A percentile compares a stretch with the other conserved stretches of the same genome.
Conservation (phyloP, 345 rosid species). For the Acer negundo region DNA sequence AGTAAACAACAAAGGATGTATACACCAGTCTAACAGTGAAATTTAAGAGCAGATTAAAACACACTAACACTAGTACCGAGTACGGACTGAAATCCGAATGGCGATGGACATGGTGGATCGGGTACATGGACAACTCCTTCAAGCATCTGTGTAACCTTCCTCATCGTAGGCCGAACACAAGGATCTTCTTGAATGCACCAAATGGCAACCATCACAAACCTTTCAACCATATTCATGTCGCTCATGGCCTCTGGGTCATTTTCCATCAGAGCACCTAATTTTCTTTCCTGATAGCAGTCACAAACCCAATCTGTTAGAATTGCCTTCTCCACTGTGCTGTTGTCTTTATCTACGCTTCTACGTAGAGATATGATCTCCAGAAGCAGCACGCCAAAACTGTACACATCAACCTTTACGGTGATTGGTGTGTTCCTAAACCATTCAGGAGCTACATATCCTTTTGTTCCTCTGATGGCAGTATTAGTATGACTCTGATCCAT, state of each 20-base stretch:
- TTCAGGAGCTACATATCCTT: conserved; percentile 40
- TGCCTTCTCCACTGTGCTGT: conserved; percentile 33
- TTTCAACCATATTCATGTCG: conserved; percentile 18
- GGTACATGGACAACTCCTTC: conserved; percentile 43
- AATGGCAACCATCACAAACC: conserved; percentile 38
- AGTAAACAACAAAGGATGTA: too few relatives aligned
- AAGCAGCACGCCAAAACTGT: conserved; percentile 36
- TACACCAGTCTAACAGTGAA: neutral
- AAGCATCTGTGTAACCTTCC: conserved; percentile 49
- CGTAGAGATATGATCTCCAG: conserved; percentile 34
- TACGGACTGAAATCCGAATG: neutral
- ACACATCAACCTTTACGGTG: conserved; percentile 31
- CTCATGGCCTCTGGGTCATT: conserved; percentile 20
- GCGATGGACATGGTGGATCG: conserved; percentile 28
- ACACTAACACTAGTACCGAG: neutral
- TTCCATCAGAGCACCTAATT: conserved; percentile 30
- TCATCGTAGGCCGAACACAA: conserved; percentile 45
- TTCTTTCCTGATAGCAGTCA: conserved; percentile 41
- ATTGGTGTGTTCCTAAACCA: conserved; percentile 31
- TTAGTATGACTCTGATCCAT: conserved; percentile 25
- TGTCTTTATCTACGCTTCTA: conserved; percentile 4
- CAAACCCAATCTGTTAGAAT: conserved; percentile 45
- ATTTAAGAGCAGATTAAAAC: neutral
- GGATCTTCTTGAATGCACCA: conserved; percentile 57
- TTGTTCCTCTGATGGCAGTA: conserved; percentile 35